Evolutionary conservation across 805 yeast genomes (phyloP), one percentile per base, ranked within the genome.

Genomic region (Nakazawaea ernobii): DNA sequence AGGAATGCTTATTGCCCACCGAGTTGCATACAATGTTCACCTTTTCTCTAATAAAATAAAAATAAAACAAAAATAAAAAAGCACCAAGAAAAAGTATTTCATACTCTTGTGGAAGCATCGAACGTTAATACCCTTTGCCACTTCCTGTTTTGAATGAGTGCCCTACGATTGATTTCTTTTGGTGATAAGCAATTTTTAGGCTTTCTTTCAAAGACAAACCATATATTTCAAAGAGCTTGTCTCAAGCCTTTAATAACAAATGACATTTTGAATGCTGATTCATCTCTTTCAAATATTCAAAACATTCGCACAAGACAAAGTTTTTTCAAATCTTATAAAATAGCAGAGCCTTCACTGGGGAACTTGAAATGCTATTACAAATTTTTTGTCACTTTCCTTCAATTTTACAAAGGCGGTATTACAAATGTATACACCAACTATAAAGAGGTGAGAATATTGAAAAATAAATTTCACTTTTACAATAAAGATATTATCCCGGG

Each of bases 361-460:
- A n/a, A 38, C 5, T 3, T 41, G 26, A 46, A 46, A 24, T 24
- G n/a, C 10, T 39, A 27, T 32, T 62, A 58, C 42, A 51, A 57
- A 28, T 45, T 53, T 20, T 48, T 52, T 27, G 58, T 55, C 24
- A 51, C 46, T 32, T 60, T 60, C 32, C 48, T 82, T 36, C 59
- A 59, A 6, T 81, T 82, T 58, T 84, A 84, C 64, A 74, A 75
- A 50, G 59, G 65, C 2, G 91, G 92, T 1, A 68, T 84, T 2
- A 60, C 65, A 17, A 76, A 75, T 52, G 75, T 82, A 0, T 80
- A 83, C 79, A 51, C 60, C 1, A 79, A 79, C 50, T 55, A 66
- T 28, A 59, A 57, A 24, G 49, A 53, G 0, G 58, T 71, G 2
- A 59, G 57, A 9, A 48, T 53, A 1, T 57, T 71, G 2, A 58